Percentiles rank a stretch among this genome's conserved stretches.
Conservation (phyloP, 208 protist genomes). For the Trypanosoma conorhini region DNA sequence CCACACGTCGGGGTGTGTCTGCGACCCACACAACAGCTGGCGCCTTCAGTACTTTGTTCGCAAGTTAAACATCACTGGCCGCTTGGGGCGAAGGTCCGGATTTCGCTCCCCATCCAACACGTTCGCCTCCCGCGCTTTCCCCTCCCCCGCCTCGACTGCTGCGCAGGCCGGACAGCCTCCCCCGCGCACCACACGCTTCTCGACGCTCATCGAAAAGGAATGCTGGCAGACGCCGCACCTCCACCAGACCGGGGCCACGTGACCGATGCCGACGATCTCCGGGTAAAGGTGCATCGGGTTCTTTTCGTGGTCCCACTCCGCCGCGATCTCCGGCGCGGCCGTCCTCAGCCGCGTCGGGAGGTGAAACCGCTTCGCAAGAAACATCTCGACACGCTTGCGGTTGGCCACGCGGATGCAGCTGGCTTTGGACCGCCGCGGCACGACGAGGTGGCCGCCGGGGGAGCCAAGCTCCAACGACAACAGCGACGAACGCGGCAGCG, state of each 20-base stretch:
- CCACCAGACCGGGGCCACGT: constrained; percentile 82
- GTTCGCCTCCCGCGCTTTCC: not conserved
- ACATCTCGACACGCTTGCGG: constrained; percentile 83
- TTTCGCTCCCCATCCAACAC: constrained; percentile 65
- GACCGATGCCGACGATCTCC: constrained; percentile 81
- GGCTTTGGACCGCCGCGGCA: constrained; percentile 31
- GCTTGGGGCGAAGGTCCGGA: constrained; percentile 65
- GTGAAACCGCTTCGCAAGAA: constrained; percentile 82
- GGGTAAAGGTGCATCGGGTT: constrained; percentile 87
- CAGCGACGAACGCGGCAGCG: not conserved
- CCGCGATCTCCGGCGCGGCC: constrained; percentile 82
- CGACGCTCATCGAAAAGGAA: constrained; percentile 79
- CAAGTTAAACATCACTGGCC: constrained; percentile 74
- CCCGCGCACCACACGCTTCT: constrained; percentile 90
- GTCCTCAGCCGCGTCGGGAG: constrained; percentile 81
- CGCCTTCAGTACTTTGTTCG: constrained; percentile 77
- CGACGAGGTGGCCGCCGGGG: not conserved
- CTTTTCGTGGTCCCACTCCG: constrained; percentile 85
- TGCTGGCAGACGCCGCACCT: constrained; percentile 53
- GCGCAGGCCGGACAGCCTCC: constrained; percentile 68
- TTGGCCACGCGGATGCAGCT: constrained; percentile 71
- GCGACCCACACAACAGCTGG: not conserved
- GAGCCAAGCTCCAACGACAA: not conserved
- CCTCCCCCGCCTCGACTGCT: not conserved
- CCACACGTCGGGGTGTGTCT: not conserved